Percentiles rank a stretch among this genome's conserved stretches.
Conservation (phyloP, 1,139 yeast species). For the Yamadazyma triangularis region DNA sequence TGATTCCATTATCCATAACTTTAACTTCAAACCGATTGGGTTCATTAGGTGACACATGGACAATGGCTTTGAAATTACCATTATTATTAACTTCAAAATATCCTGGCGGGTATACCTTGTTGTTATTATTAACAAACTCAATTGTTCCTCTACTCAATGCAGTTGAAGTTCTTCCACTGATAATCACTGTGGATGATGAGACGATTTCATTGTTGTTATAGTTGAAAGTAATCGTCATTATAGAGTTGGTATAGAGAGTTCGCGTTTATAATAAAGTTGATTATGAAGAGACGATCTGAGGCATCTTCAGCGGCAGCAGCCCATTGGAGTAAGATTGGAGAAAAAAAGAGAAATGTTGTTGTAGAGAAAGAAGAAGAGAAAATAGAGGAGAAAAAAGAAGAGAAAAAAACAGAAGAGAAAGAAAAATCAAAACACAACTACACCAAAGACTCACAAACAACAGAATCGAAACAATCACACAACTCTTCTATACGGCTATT, state of each 20-base stretch:
- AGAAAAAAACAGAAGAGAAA: no score
- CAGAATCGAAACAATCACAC: not conserved
- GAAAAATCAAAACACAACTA: not conserved
- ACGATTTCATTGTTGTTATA: conserved; percentile 35
- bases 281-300: not conserved
- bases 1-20: conserved; percentile 20
- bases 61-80: conserved; percentile 69
- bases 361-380: not conserved
- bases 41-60: conserved; percentile 65
- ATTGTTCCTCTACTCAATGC: conserved; percentile 20
- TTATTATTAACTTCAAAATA: conserved; percentile 59
- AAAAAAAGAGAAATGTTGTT: no score
- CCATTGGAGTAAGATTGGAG: conserved; percentile 17
- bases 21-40: conserved; percentile 38
- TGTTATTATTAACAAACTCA: conserved; percentile 34
- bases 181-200: conserved; percentile 38
- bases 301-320: conserved; percentile 18
- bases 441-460: not conserved
- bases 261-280: not conserved
- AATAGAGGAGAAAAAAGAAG: not conserved
- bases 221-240: conserved; percentile 31
- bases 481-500: conserved; percentile 22
- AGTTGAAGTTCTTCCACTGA: conserved; percentile 26
- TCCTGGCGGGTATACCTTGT: conserved; percentile 62
- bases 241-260: not conserved